Base-by-base conservation (phyloP, 2,329 filamentous ascomycete genomes). In the Cordyceps cateniannulata region DNA sequence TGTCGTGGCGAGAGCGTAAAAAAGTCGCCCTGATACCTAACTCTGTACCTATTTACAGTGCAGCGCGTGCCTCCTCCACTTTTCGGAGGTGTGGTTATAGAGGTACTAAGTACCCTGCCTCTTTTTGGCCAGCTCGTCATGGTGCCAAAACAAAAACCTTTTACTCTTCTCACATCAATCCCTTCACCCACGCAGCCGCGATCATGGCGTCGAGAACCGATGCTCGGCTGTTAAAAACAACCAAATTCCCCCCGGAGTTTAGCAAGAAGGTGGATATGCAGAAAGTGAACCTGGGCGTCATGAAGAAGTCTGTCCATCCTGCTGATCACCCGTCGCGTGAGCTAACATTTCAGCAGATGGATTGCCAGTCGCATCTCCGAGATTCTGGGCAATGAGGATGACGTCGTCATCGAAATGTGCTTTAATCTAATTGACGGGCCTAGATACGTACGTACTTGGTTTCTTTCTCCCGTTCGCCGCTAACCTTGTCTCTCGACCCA, bases 201-300 rank as follows among this genome's bases (percentile, higher is more conserved):
- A 78, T 65, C 66, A 95, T 95, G 91, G 88, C 90, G 67, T 87
- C 88, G 59, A 89, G 86, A 66, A 91, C 95, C 64, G 93, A 97
- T 75, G 88, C 90, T 66, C 96, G 96, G 80, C 84, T 96, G 69
- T 79, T 97, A 61, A 90, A 88, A 81, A 87, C 88, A 74, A 98
- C 93, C 60, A 97, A 96, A 71, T 98, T 97, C 65, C 95, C 95
- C 50, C 83, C 88, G 8, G 92, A 97, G 71, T 99, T 98, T 77
- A 93, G 85, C 71, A 87, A 90, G 72, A 97, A 97, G 79, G 95
- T 99, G 65, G 93, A 99, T 79, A 96, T 96, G 85, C 85, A 87
- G 68, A 98, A 98, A 79, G 92, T 99, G 75, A 97, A 99, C 72
- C 81, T 96, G 55, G 91, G 96, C 74, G 90, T 99, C 60, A 96